Percentiles rank a stretch among this genome's conserved stretches.
These are phyloP conservation scores for Mollisiaceae sp. DNA, from an alignment of 2,329 filamentous ascomycete species.

Conservation along the genomic window DNA sequence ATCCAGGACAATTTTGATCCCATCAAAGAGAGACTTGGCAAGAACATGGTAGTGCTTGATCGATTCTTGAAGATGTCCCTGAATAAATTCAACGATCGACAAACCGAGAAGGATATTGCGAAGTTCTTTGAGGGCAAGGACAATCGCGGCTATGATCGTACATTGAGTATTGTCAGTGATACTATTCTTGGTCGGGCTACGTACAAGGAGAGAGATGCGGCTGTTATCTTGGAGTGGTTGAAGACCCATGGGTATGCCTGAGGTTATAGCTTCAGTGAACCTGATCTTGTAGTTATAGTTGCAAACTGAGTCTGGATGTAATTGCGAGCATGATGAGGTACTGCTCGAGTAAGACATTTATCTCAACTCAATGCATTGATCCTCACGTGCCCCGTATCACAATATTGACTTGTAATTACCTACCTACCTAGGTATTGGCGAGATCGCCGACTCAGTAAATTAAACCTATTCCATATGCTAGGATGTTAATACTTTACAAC, in stretches of 20 bases:
- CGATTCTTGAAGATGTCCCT: slow-evolving; percentile 82
- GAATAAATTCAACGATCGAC: slow-evolving; percentile 75
- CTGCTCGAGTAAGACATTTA: too few species aligned
- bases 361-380: too few species aligned
- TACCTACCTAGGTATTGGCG: too few species aligned
- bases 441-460: too few species aligned
- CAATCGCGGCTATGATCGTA: slow-evolving; percentile 83
- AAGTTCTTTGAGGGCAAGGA: slow-evolving; percentile 88
- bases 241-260: slow-evolving; percentile 60
- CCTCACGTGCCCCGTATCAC: too few species aligned
- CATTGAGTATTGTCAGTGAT: slow-evolving; percentile 83
- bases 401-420: too few species aligned
- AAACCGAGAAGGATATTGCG: slow-evolving; percentile 76
- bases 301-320: too few species aligned
- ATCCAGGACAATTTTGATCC: slow-evolving; percentile 83
- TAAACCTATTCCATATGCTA: too few species aligned
- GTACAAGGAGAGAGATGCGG: slow-evolving; percentile 80
- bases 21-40: slow-evolving; percentile 72
- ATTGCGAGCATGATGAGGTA: too few species aligned
- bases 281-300: too few species aligned
- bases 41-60: slow-evolving; percentile 87
- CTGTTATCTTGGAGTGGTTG: slow-evolving; percentile 80
- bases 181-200: slow-evolving; percentile 82
- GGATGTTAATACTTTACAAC: too few species aligned
- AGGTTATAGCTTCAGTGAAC: background rate